A percentile compares a stretch with the other conserved stretches of the same genome.
Conservation (phyloP, 2,329 filamentous ascomycete genomes). For the Raffaelea ambrosiae region DNA sequence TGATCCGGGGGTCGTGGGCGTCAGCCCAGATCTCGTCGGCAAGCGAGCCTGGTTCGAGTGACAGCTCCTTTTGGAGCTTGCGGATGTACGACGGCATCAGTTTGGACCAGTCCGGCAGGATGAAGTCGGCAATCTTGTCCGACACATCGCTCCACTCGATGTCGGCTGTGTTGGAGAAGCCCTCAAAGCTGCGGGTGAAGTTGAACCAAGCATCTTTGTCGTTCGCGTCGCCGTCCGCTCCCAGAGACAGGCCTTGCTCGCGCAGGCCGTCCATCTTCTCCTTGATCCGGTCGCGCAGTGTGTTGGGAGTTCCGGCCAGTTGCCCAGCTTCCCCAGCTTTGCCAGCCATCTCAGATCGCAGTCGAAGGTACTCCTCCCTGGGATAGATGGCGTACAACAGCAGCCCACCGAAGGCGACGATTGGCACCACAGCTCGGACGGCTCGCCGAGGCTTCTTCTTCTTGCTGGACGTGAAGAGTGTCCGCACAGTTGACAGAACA, state of each 20-base stretch:
- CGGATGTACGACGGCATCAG: constrained; percentile 65
- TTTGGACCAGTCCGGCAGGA: constrained; percentile 78
- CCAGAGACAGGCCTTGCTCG: neutral
- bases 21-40: constrained; percentile 92
- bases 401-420: neutral
- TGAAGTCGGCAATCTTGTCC: constrained; percentile 56
- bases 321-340: neutral
- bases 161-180: constrained; percentile 44
- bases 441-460: neutral
- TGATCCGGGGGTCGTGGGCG: constrained; percentile 70
- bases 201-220: constrained; percentile 36
- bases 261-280: neutral
- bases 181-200: constrained; percentile 39
- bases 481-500: too few relatives aligned
- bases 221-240: constrained; percentile 43
- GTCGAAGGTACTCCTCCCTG: neutral
- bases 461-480: neutral
- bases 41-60: constrained; percentile 77
- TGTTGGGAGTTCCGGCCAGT: neutral
- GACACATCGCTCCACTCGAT: constrained; percentile 46
- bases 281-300: neutral
- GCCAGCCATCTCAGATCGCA: neutral
- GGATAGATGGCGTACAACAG: neutral
- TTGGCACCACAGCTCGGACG: neutral
- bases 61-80: constrained; percentile 82